A percentile compares a stretch with the other conserved stretches of the same genome.
Conservation (phyloP, 2,329 filamentous ascomycete species). For the Coniochaeta hoffmannii region DNA sequence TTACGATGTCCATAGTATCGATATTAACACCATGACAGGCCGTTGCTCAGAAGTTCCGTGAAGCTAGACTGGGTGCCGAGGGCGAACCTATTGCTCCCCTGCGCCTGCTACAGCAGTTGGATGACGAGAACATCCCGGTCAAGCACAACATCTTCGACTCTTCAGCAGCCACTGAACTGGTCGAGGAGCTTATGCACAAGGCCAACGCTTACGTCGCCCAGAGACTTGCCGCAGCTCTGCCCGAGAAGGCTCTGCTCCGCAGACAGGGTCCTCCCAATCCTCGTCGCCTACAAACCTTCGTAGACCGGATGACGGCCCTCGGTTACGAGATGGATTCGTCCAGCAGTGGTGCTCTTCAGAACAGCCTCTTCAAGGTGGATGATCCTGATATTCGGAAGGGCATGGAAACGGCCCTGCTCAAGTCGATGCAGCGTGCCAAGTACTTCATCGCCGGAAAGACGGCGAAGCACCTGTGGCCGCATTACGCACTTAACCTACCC, state of each 20-base stretch:
- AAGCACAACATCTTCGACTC: slow-evolving; percentile 95
- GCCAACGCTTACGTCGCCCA: slow-evolving; percentile 85
- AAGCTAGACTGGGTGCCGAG: slow-evolving; percentile 75
- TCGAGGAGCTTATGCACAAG: slow-evolving; percentile 93
- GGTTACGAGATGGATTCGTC: slow-evolving; percentile 84
- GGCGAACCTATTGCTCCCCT: slow-evolving; percentile 76
- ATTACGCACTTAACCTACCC: slow-evolving; percentile 88
- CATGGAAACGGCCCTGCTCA: slow-evolving; percentile 92
- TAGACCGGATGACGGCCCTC: slow-evolving; percentile 85
- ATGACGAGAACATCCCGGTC: slow-evolving; percentile 96
- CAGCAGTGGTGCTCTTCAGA: slow-evolving; percentile 86
- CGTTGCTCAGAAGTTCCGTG: slow-evolving; percentile 84
- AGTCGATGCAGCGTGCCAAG: slow-evolving; percentile 93
- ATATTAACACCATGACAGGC: slow-evolving; percentile 36
- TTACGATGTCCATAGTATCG: background rate
- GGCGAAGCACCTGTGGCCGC: slow-evolving; percentile 67
- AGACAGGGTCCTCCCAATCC: slow-evolving; percentile 80
- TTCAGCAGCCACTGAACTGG: slow-evolving; percentile 79
- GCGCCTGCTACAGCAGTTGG: slow-evolving; percentile 83
- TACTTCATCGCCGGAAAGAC: slow-evolving; percentile 84
- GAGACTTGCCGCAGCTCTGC: slow-evolving; percentile 69
- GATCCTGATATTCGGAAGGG: slow-evolving; percentile 88
- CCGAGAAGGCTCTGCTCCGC: slow-evolving; percentile 87
- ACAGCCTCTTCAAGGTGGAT: slow-evolving; percentile 88
- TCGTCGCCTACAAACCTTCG: slow-evolving; percentile 82